These are phyloP conservation scores for Acanthamoeba castellanii DNA, from an alignment of 208 protist species.

Conservation along the genomic window DNA sequence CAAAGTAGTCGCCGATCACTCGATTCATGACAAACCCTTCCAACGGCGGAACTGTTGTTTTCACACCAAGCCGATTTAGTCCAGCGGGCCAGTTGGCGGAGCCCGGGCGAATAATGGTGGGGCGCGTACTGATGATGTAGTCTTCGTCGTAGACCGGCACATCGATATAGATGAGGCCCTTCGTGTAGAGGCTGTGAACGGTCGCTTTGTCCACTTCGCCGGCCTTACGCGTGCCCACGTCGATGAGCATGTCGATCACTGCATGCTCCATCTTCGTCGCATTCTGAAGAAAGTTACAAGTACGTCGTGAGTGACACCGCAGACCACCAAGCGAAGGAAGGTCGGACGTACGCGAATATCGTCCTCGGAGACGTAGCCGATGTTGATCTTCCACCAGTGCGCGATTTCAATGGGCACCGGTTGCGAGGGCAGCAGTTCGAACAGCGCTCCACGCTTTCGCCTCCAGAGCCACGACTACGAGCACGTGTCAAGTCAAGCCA, in stretches of 20 bases:
- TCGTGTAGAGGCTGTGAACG: slow-evolving; percentile 90
- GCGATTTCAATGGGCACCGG: slow-evolving; percentile 83
- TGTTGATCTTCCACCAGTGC: slow-evolving; percentile 89
- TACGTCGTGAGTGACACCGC: too few species aligned
- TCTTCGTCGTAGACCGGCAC: slow-evolving; percentile 94
- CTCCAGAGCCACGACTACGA: slow-evolving; percentile 81
- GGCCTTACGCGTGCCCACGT: slow-evolving; percentile 73
- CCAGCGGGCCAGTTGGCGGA: too few species aligned
- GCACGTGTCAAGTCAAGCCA: too few species aligned
- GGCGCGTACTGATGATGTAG: slow-evolving; percentile 83
- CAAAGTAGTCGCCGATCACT: slow-evolving; percentile 94
- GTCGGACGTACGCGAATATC: slow-evolving; percentile 76
- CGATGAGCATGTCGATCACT: slow-evolving; percentile 81
- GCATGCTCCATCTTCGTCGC: slow-evolving; percentile 67
- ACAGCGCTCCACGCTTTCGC: slow-evolving; percentile 82
- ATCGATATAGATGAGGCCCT: slow-evolving; percentile 93
- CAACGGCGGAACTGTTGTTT: slow-evolving; percentile 92
- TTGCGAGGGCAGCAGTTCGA: slow-evolving; percentile 83
- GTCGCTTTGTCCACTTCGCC: slow-evolving; percentile 79
- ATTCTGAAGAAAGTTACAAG: not conserved
- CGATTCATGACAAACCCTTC: slow-evolving; percentile 98
- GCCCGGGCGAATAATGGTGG: too few species aligned
- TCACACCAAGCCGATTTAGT: not conserved
- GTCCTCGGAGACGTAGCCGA: slow-evolving; percentile 81
- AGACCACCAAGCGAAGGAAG: slow-evolving; percentile 2